Conservation (phyloP, 164 flowering plant species). For the Protea cynaroides region DNA sequence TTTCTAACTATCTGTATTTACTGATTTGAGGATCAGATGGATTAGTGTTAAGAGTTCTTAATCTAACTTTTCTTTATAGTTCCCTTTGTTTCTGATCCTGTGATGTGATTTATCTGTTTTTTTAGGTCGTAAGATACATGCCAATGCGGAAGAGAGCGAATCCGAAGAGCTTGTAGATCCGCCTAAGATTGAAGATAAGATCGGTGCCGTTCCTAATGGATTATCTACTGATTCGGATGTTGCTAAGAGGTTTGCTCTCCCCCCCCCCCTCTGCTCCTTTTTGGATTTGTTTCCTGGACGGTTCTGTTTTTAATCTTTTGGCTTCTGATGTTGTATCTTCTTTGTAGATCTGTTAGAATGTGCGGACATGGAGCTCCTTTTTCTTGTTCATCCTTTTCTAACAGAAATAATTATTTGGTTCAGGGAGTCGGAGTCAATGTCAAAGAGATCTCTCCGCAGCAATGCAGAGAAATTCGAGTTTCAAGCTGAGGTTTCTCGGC, state of each 20-base stretch:
- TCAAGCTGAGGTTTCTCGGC: slow-evolving; percentile 99
- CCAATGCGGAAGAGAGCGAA: slow-evolving; percentile 65
- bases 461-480: slow-evolving; percentile 93
- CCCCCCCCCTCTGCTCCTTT: not conserved
- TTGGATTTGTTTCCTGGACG: not conserved
- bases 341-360: too few species aligned
- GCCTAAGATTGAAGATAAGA: slow-evolving; percentile 88
- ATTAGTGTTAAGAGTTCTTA: too few species aligned
- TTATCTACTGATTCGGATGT: slow-evolving; percentile 98
- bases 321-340: too few species aligned
- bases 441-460: slow-evolving; percentile 61
- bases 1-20: too few species aligned
- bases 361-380: too few species aligned
- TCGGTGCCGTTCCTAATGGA: slow-evolving; percentile 84
- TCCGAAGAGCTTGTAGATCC: slow-evolving; percentile 67
- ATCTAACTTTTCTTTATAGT: too few species aligned
- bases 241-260: slow-evolving; percentile 53
- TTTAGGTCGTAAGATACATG: slow-evolving; percentile 74
- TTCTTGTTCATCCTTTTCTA: not conserved
- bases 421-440: slow-evolving; percentile 94
- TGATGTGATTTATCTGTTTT: not conserved
- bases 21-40: too few species aligned
- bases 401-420: slow-evolving; percentile 10
- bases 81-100: not conserved
- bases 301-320: not conserved